Base-by-base conservation (phyloP, 2,329 filamentous ascomycete genomes). In the Bimuria novae-zelandiae region DNA sequence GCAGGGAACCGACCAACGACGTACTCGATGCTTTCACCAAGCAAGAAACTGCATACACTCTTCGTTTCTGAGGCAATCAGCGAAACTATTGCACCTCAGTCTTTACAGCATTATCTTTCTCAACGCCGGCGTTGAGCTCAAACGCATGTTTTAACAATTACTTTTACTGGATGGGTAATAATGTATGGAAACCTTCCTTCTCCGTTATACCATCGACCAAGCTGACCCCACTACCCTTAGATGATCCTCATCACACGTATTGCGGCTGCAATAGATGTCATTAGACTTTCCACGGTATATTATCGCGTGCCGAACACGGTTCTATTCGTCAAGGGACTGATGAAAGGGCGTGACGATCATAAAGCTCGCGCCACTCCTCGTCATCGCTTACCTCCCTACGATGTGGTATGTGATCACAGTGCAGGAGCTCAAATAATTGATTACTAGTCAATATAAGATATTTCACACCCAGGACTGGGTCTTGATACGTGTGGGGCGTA, bases 61-160 rank as follows among this genome's bases (percentile, higher is more conserved):
- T 49, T 49, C 22, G 37, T 49, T 42, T 21, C 47, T 8, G 37
- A 49, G 8, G 47, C 47, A 23, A 30, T 49, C 27, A 49, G 47
- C 25, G 47, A 49, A 27, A 49, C 47, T 7, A 35, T 49, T 17
- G 47, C 47, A 16, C 47, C 47, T 12, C 47, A 49, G 27, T 49
- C 47, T 23, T 19, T 49, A 10, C 47, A 35, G 29, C 47, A 49
- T 19, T 49, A 49, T 25, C 37, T 49, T 8, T 42, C 37, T 25
- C 47, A 49, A 35, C 36, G 47, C 2, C 37, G 37, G 7, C 47
- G 47, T 25, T 49, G 47, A 37, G 47, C 16, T 49, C 47, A 7
- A 49, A 49, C 12, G 47, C 47, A 33, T 49, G 43, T 10, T 49
- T 49, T 21, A 49, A 49, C 19, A 49, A 49, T n/a, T 49, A 42